phyloP scores from a whole-genome alignment of 805 yeast species.

The Suhomyces pyralidae region DNA sequence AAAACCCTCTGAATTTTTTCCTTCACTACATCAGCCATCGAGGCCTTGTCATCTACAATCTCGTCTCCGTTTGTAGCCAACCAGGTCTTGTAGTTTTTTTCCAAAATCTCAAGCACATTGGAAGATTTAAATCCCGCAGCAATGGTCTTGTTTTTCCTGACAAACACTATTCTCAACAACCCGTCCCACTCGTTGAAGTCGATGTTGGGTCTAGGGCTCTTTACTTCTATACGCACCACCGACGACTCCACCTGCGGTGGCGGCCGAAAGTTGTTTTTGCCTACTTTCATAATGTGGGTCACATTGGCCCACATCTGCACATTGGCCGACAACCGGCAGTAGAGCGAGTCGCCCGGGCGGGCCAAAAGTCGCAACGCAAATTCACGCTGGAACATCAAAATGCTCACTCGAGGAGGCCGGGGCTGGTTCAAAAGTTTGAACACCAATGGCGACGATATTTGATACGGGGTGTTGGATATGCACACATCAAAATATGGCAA shows the following conservation, averaged over 20 bases:
- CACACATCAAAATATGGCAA: conserved; percentile 94
- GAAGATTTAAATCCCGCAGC: conserved; percentile 88
- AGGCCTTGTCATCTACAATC: conserved; percentile 40
- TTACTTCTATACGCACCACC: conserved; percentile 90
- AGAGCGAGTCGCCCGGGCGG: conserved; percentile 91
- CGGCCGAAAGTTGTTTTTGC: conserved; percentile 93
- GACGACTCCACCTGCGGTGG: conserved; percentile 98
- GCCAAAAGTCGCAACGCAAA: conserved; percentile 92
- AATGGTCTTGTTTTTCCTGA: conserved; percentile 88
- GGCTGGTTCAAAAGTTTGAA: conserved; percentile 90
- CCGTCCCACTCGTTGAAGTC: conserved; percentile 98
- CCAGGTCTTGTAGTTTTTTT: conserved; percentile 81
- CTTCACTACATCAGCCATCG: conserved; percentile 52
- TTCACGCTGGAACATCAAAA: conserved; percentile 97
- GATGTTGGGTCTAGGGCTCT: conserved; percentile 88
- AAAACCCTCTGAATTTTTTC: conserved; percentile 71
- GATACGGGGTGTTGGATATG: conserved; percentile 96
- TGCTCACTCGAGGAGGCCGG: conserved; percentile 89
- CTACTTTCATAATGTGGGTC: conserved; percentile 97
- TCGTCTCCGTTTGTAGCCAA: conserved; percentile 51
- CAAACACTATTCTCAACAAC: conserved; percentile 82
- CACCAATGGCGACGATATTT: conserved; percentile 93
- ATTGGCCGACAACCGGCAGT: conserved; percentile 91
- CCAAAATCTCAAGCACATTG: conserved; percentile 76
- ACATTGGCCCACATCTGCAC: conserved; percentile 99